Evolutionary conservation across 2,329 filamentous ascomycete genomes (phyloP), one percentile per base, ranked within the genome.

Genomic region (Phialocephala subalpina): DNA sequence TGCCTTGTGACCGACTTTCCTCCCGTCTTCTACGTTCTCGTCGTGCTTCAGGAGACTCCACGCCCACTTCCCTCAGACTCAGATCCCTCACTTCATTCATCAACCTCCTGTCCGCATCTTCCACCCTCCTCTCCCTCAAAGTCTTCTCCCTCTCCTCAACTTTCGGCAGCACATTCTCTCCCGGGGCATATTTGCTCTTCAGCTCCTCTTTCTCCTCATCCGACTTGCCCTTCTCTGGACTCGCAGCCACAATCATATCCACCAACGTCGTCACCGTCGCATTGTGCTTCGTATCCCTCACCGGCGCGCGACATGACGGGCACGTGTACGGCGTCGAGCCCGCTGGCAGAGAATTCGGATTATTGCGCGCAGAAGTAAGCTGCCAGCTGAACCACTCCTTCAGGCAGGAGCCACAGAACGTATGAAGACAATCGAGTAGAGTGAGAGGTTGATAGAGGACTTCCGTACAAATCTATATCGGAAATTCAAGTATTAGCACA

Each of bases 361-460:
- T 66, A 59, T 71, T 74, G 58, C 70, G 73, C 56, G 67, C 63
- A 11, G 71, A 69, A 25, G 67, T 69, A 18, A 73, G 69, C 78
- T 97, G 93, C 79, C 89, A 96, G 69, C 84, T 82, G 77, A 98
- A 99, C 96, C 96, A 99, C 82, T 97, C 93, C 79, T 97, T 97
- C 66, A 98, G 80, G 77, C 96, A 99, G 45, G 92, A 92, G 70
- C 94, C 96, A 82, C 96, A 99, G 80, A 97, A 99, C 55, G 95
- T 97, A 80, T 97, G 94, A 53, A 97, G 87, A 77, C 94, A 97
- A 82, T 97, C 93, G 78, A 97, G 92, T 58, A 97, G 88, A 33
- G 94, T 97, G 70, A 97, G 86, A 38, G 94, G 94, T 78, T 97
- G 92, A 80, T 93, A 97, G 69, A 97, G 89, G 70, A 97, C 87